These are phyloP conservation scores for Lachnellula suecica DNA, from an alignment of 2,329 filamentous ascomycete genomes.

Conservation along the genomic window DNA sequence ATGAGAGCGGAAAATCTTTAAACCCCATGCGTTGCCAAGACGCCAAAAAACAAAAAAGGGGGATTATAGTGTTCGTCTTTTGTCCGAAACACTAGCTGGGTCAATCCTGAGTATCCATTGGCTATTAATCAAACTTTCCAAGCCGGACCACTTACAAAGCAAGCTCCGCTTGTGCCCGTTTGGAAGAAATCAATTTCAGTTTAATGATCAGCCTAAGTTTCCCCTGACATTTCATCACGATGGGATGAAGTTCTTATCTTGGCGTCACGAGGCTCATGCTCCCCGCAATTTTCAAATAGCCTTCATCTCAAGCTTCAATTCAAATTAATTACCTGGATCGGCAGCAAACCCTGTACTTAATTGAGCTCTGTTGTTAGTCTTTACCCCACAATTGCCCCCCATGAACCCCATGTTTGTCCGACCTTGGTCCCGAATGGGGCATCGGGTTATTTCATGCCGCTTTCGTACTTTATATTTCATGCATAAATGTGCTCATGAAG, in stretches of 20 bases:
- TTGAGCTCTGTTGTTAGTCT: no score
- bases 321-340: no score
- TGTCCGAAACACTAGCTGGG: background rate
- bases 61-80: background rate
- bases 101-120: background rate
- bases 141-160: background rate
- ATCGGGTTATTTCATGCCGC: no score
- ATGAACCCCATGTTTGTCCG: no score
- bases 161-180: background rate
- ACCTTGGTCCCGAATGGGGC: no score
- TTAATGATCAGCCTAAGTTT: background rate
- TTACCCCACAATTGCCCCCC: no score
- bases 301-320: background rate
- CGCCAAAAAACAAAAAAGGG: background rate
- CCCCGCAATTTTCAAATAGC: background rate
- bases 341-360: no score
- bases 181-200: background rate
- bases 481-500: no score
- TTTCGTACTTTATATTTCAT: no score
- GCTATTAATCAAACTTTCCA: background rate
- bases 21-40: background rate
- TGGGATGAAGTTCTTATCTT: background rate
- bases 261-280: background rate
- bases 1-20: background rate
- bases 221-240: background rate